Evolutionary conservation across 192 early-diverging fungal species (phyloP).

Genomic region (Podila minutissima): DNA sequence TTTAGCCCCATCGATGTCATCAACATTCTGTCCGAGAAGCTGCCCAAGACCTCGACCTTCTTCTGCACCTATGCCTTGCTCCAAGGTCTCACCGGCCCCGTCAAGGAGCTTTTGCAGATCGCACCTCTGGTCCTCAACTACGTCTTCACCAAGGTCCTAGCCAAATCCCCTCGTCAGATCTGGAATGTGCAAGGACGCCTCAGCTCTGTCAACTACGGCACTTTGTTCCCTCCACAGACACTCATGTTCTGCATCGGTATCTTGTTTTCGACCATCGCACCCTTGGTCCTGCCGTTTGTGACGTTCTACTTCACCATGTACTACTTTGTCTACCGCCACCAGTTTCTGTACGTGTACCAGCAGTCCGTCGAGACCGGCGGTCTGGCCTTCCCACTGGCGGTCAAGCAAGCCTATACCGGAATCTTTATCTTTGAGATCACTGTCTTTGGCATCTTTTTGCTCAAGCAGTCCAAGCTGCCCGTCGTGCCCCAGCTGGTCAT

Average conservation of each 20-base stretch:
- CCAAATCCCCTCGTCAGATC: slow-evolving; percentile 76
- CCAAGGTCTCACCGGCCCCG: slow-evolving; percentile 65
- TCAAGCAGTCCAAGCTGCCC: slow-evolving; percentile 60
- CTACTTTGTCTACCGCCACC: slow-evolving; percentile 82
- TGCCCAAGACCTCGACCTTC: slow-evolving; percentile 83
- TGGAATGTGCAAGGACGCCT: slow-evolving; percentile 54
- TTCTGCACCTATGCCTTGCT: slow-evolving; percentile 90
- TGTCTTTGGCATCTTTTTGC: slow-evolving; percentile 76
- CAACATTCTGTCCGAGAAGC: slow-evolving; percentile 58
- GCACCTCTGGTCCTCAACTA: slow-evolving; percentile 72
- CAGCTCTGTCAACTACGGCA: slow-evolving; percentile 47
- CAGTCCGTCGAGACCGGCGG: slow-evolving; percentile 67
- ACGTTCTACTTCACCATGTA: slow-evolving; percentile 76
- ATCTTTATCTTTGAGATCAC: slow-evolving; percentile 79
- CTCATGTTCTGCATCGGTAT: slow-evolving; percentile 78
- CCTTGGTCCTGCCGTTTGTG: slow-evolving; percentile 80
- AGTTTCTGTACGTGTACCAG: slow-evolving; percentile 82
- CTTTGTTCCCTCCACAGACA: slow-evolving; percentile 69
- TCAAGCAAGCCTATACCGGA: slow-evolving; percentile 70
- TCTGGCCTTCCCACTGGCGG: slow-evolving; percentile 66
- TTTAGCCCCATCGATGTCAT: slow-evolving; percentile 47
- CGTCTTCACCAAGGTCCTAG: slow-evolving; percentile 61
- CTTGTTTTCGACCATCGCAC: slow-evolving; percentile 81
- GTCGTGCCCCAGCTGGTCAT: slow-evolving; percentile 44
- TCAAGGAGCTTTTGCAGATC: slow-evolving; percentile 75